Percentiles rank a stretch among this genome's conserved stretches.
phyloP scores from a whole-genome alignment of 768 basidiomycete species.

The Termitomyces titanicus region DNA sequence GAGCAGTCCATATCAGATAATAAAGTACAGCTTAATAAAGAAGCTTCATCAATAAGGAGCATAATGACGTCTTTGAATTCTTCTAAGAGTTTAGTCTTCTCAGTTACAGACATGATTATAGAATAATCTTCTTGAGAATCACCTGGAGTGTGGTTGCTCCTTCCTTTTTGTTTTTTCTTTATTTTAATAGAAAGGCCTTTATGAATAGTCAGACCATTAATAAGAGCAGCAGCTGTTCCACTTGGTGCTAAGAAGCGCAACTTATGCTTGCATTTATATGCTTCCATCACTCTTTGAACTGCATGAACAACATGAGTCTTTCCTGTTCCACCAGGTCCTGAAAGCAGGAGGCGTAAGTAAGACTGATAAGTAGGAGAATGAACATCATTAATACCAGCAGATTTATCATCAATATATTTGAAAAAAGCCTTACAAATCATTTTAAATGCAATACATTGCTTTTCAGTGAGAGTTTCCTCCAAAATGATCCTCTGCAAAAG shows the following conservation, averaged over 20 bases:
- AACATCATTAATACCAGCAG: background rate
- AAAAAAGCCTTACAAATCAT: background rate
- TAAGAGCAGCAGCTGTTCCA: background rate
- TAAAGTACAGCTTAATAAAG: constrained; percentile 19
- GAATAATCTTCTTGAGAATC: constrained; percentile 4
- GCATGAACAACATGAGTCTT: constrained; percentile 28
- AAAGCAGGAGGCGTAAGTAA: background rate
- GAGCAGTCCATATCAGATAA: constrained; percentile 26
- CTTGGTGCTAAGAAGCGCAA: constrained; percentile 26
- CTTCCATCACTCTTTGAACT: constrained; percentile 18
- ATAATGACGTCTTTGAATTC: constrained; percentile 24
- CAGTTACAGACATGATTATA: constrained; percentile 14
- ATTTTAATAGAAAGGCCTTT: background rate
- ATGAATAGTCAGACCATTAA: background rate
- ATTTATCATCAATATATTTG: constrained; percentile 1
- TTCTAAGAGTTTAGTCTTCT: constrained; percentile 10
- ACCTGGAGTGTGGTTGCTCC: background rate
- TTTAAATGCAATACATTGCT: background rate
- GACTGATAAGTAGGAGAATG: background rate
- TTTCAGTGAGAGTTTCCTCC: background rate
- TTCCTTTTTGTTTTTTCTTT: constrained; percentile 8
- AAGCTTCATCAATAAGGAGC: constrained; percentile 27
- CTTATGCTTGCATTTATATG: constrained; percentile 16
- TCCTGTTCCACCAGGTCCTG: constrained; percentile 30
- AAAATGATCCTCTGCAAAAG: background rate